These are phyloP conservation scores for Panellus pusillus DNA, from an alignment of 768 basidiomycete species.

Conservation along the genomic window DNA sequence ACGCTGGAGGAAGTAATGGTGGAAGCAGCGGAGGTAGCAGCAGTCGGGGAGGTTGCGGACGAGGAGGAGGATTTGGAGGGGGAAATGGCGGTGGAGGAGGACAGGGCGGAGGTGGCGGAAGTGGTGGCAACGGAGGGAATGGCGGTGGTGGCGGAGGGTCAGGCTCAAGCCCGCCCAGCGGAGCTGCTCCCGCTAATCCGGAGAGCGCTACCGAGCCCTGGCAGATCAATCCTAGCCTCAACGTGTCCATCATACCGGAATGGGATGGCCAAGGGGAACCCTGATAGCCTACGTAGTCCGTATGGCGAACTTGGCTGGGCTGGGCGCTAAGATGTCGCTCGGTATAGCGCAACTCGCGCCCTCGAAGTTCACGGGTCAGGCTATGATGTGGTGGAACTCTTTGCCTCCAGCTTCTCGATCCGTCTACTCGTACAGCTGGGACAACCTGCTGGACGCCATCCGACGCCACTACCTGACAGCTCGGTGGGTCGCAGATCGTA, in stretches of 20 bases:
- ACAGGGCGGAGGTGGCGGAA: background rate
- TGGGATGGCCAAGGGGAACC: background rate
- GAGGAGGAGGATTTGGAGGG: background rate
- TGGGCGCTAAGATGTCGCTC: background rate
- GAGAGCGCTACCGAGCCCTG: background rate
- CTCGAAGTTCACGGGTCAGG: background rate
- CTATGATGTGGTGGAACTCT: constrained; percentile 1
- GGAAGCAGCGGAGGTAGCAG: background rate
- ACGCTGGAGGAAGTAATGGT: background rate
- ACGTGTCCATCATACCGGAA: background rate
- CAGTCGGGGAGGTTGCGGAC: background rate
- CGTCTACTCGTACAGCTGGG: background rate
- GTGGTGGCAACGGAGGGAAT: background rate
- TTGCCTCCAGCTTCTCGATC: background rate
- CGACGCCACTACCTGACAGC: background rate
- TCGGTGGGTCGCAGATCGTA: background rate
- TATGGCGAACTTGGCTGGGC: background rate
- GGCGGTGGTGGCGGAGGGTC: background rate
- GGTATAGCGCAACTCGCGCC: constrained; percentile 3
- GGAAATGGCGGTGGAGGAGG: background rate
- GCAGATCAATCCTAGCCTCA: constrained; percentile 5
- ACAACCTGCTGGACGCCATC: background rate
- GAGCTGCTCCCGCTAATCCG: background rate
- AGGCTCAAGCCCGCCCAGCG: background rate
- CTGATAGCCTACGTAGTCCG: background rate